Conservation (phyloP, 2,329 filamentous ascomycete species). For the Coleophoma crateriformis region DNA sequence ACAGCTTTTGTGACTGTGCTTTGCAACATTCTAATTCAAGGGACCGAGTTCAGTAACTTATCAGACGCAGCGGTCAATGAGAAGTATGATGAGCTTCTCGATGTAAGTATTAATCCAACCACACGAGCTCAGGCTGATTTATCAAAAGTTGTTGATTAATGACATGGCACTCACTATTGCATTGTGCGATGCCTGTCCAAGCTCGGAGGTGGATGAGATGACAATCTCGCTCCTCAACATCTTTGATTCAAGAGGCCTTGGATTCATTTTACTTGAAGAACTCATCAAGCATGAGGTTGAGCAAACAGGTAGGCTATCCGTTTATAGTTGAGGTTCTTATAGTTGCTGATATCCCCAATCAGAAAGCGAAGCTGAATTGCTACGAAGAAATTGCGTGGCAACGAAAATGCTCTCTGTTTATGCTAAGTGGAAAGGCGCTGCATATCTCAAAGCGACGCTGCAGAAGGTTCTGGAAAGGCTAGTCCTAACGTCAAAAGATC, state of each 20-base stretch:
- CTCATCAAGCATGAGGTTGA: slow-evolving; percentile 65
- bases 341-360: slow-evolving; percentile 3
- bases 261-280: slow-evolving; percentile 58
- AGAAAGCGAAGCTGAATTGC: slow-evolving; percentile 63
- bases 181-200: slow-evolving; percentile 61
- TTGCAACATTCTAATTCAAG: slow-evolving; percentile 66
- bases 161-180: slow-evolving; percentile 58
- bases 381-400: slow-evolving; percentile 64
- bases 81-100: slow-evolving; percentile 61
- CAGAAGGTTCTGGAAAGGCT: slow-evolving; percentile 63
- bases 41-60: slow-evolving; percentile 64
- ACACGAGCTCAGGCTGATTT: slow-evolving; percentile 2
- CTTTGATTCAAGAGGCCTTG: slow-evolving; percentile 61
- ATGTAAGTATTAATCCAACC: slow-evolving; percentile 33
- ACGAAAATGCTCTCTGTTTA: slow-evolving; percentile 69
- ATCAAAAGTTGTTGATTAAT: slow-evolving; percentile 48
- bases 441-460: slow-evolving; percentile 58
- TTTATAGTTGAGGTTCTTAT: background rate
- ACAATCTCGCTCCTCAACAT: slow-evolving; percentile 63
- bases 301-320: slow-evolving; percentile 47
- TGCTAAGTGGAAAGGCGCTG: slow-evolving; percentile 64
- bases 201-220: slow-evolving; percentile 63
- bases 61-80: slow-evolving; percentile 63
- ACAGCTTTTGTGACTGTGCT: slow-evolving; percentile 66
- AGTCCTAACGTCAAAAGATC: slow-evolving; percentile 60